Percentiles rank a stretch among this genome's conserved stretches.
phyloP scores from a whole-genome alignment of 2,329 filamentous ascomycete genomes.

The Aspergillus calidoustus region DNA sequence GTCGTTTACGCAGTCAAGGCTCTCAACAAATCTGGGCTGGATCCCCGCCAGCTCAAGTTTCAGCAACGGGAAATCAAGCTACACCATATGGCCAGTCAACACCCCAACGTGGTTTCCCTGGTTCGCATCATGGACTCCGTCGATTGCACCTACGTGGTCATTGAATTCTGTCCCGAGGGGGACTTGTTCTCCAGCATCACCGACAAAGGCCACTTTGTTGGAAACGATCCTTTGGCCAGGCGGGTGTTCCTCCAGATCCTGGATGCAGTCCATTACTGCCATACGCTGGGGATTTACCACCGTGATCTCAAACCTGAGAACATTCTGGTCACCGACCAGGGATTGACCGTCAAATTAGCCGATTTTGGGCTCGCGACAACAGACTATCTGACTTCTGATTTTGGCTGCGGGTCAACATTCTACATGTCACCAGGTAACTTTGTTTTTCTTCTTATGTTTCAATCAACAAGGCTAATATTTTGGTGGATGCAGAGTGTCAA shows the following conservation, averaged over 20 bases:
- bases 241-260: slow-evolving; percentile 91
- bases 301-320: slow-evolving; percentile 98
- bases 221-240: slow-evolving; percentile 86
- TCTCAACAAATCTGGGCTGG: slow-evolving; percentile 90
- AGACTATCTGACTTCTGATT: slow-evolving; percentile 84
- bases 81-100: slow-evolving; percentile 85
- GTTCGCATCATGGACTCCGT: slow-evolving; percentile 88
- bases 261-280: slow-evolving; percentile 95
- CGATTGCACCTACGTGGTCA: slow-evolving; percentile 93
- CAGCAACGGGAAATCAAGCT: slow-evolving; percentile 92
- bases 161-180: slow-evolving; percentile 96
- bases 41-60: slow-evolving; percentile 83
- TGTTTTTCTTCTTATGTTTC: background rate
- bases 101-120: slow-evolving; percentile 92
- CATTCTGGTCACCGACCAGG: slow-evolving; percentile 86
- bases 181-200: slow-evolving; percentile 98
- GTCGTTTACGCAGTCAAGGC: slow-evolving; percentile 94
- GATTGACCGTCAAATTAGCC: slow-evolving; percentile 89
- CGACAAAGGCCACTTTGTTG: slow-evolving; percentile 88
- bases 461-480: slow-evolving; percentile 14
- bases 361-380: slow-evolving; percentile 95
- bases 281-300: slow-evolving; percentile 92
- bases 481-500: slow-evolving; percentile 75
- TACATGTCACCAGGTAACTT: slow-evolving; percentile 99
- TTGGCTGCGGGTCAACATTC: slow-evolving; percentile 96